Evolutionary conservation across 805 yeast genomes (phyloP), one percentile per base, ranked within the genome.

Genomic region (Candida khao-thaluensis): DNA sequence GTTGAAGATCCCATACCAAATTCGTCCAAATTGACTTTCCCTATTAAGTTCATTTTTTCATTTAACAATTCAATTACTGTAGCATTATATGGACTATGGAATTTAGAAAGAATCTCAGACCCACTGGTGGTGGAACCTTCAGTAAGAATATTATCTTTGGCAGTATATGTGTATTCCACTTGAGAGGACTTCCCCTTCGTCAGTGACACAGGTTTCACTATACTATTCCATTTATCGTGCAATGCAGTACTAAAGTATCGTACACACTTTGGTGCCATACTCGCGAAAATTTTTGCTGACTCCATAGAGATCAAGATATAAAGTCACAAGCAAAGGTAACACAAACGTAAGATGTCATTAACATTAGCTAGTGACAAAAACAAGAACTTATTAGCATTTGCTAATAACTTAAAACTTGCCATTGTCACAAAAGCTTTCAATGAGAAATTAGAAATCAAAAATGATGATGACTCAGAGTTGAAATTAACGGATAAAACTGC

Each of bases 1-100:
- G 79, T 82, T 1, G 81, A 72, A 9, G 86, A 81, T 8, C 99
- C 99, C 99, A 93, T 93, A 2, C 96, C 99, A 66, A 93, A 93
- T 63, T 93, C 97, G 63, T 93, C 99, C 77, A 93, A 69, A 51
- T 91, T 93, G 2, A 95, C 75, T 59, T 91, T 93, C 0, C 96
- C 99, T 1, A 81, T 66, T 5, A 80, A 54, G 0, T 54, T 45
- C 11, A 76, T 72, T 0, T 89, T 87, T 2, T 70, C 66, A 7
- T 71, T 58, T n/a, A 93, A 58, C 3, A 79, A 63, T 2, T 59
- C 48, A 0, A 78, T 78, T 2, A 82, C 85, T 0, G 96, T 86
- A 9, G 97, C 85, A 45, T 85, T 79, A 54, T 74, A 90, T 1
- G 98, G 98, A 16, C 95, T 79, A 2, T 49, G 53, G 56, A 84